Percentiles rank a stretch among this genome's conserved stretches.
phyloP scores from a whole-genome alignment of 495 filamentous ascomycete genomes.

The Chaetomium fimeti region DNA sequence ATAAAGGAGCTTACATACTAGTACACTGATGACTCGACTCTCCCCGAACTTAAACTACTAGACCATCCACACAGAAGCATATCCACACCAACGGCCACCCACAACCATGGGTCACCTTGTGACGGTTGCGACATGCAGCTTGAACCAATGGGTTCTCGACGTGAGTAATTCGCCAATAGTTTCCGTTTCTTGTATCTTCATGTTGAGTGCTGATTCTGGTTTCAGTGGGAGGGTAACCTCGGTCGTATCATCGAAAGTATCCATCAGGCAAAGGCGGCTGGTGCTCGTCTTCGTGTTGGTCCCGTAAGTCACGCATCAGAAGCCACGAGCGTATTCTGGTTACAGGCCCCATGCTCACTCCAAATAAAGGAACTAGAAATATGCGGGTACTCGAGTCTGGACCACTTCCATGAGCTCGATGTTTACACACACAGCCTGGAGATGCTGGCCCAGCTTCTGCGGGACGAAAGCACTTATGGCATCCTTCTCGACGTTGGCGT shows the following conservation, averaged over 20 bases:
- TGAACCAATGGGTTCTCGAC: conserved; percentile 70
- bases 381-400: conserved; percentile 64
- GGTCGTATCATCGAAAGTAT: conserved; percentile 76
- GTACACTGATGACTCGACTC: not conserved
- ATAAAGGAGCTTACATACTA: not conserved
- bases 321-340: too few relatives aligned
- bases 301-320: conserved; percentile 42
- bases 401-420: conserved; percentile 66
- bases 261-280: conserved; percentile 63
- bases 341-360: not conserved
- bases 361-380: conserved; percentile 39
- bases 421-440: conserved; percentile 72
- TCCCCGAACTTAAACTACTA: not conserved
- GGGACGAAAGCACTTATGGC: conserved; percentile 62
- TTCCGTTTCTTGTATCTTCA: too few relatives aligned
- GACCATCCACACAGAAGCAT: not conserved
- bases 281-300: conserved; percentile 71
- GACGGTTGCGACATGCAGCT: conserved; percentile 48
- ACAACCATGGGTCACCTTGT: conserved; percentile 37
- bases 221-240: conserved; percentile 71
- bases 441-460: conserved; percentile 63
- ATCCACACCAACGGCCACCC: not conserved
- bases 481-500: conserved; percentile 80
- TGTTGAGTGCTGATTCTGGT: not conserved
- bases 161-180: conserved; percentile 36